Percentiles rank a stretch among this genome's conserved stretches.
Evolutionary conservation across 306 rosid species (phyloP).

Genomic region (Pyrus communis): DNA sequence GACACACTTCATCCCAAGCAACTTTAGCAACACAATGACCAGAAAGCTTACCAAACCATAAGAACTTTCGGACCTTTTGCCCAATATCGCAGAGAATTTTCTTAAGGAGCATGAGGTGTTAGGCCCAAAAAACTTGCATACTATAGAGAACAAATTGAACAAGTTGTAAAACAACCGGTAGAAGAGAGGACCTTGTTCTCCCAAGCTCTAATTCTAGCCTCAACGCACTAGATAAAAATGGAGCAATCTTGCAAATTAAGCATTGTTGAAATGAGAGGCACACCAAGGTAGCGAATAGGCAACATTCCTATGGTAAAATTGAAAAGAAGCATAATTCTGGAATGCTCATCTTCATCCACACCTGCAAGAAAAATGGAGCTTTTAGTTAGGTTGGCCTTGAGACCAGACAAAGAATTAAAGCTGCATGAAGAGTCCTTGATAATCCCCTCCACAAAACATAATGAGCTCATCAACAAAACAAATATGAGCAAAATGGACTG

Average conservation of each 20-base stretch:
- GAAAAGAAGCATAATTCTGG: too few relatives aligned
- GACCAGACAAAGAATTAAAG: background rate
- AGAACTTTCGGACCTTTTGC: background rate
- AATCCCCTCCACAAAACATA: background rate
- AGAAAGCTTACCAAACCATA: background rate
- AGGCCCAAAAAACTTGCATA: background rate
- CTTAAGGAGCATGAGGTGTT: background rate
- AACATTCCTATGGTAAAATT: too few relatives aligned
- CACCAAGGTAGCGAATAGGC: background rate
- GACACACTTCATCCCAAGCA: background rate
- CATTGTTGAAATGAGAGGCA: background rate
- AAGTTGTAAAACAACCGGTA: background rate
- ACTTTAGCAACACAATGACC: background rate
- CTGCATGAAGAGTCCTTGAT: background rate
- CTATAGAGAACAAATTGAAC: background rate
- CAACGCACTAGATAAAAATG: background rate
- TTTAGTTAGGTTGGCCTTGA: background rate
- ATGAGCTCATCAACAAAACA: background rate
- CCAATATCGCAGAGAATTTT: background rate
- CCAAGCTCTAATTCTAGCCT: background rate
- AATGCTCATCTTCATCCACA: too few relatives aligned
- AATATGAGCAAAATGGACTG: background rate
- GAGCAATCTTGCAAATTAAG: background rate
- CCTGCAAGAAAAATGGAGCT: background rate
- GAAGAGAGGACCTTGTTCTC: background rate